Percentiles rank a stretch among this genome's conserved stretches.
These are phyloP conservation scores for Porcisia hertigi DNA, from an alignment of 208 protist species.

Conservation along the genomic window DNA sequence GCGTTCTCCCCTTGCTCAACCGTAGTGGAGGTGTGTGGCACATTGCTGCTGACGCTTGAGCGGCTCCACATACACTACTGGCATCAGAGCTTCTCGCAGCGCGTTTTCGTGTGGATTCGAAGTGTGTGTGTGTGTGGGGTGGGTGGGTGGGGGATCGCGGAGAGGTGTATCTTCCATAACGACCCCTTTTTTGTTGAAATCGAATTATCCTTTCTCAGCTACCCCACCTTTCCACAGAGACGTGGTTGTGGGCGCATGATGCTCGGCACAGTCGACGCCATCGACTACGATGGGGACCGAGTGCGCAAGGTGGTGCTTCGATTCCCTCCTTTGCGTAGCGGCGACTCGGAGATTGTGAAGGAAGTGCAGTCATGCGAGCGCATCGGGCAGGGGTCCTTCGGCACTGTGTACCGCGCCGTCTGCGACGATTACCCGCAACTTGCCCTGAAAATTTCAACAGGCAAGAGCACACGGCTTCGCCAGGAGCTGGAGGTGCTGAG, in stretches of 20 bases:
- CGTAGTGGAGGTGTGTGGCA: neutral
- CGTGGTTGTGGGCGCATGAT: constrained; percentile 29
- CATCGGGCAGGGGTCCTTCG: constrained; percentile 88
- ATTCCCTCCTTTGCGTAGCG: constrained; percentile 53
- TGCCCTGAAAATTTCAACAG: constrained; percentile 86
- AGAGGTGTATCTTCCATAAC: no score
- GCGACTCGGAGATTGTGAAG: constrained; percentile 33
- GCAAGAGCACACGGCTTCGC: constrained; percentile 73
- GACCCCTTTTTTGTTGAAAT: neutral
- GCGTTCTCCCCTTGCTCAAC: neutral
- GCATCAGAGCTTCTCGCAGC: neutral
- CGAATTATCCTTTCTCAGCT: neutral
- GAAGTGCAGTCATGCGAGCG: constrained; percentile 70
- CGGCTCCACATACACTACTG: neutral
- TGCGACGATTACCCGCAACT: constrained; percentile 68
- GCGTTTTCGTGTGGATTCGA: neutral
- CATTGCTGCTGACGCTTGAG: neutral
- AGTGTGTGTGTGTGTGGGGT: neutral
- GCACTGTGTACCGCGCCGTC: constrained; percentile 84
- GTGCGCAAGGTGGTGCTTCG: constrained; percentile 71
- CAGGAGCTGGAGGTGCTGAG: constrained; percentile 84
- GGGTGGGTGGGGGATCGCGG: neutral
- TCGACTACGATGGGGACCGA: constrained; percentile 75
- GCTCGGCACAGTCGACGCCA: constrained; percentile 76
- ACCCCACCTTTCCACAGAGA: neutral